Base-by-base conservation (phyloP, 1,284 basidiomycete genomes). In the Cutaneotrichosporon sp. region DNA sequence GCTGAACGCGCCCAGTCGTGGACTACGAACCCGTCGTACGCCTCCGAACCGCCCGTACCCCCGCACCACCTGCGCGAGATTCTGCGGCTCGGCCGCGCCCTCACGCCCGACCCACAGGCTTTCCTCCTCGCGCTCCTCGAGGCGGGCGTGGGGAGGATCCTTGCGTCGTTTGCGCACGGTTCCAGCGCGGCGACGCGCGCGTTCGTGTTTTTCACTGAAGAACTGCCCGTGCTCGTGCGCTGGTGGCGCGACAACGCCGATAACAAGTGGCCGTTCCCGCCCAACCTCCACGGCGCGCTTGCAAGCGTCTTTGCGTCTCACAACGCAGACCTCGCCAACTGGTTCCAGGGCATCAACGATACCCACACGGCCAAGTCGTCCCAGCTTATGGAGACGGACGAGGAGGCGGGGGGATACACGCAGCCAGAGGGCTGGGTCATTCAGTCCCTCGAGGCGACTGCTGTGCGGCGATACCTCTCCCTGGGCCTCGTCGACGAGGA, bases 341-440 rank as follows among this genome's bases (percentile, higher is more conserved):
- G 46, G 46, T 55, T 45, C 39, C 38, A 51, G 49, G 36, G 44
- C 2, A 45, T 59, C 13, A 55, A 37, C 33, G 21, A 48, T 7
- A 37, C 51, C 2, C 56, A 60, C 52, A 49, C 59, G 15, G 36
- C 59, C 8, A 52, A 54, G 41, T 56, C 56, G 7, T 46, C 59
- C 4, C 55, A 54, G 35, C 35, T 38, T 10, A 41, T 46, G 12
- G 69, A 69, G 40, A 23, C 51, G 1, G 65, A 68, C 7, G 69
- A 70, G 4, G 67, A 70, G 14, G 56, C 61, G 1, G 65, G 64
- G 17, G 51, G 57, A 2, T 69, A 66, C 49, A 46, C 53, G 7
- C 56, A 59, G 20, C 64, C 67, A 0, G 69, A 69, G 7, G 69
- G 69, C 34, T 73, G 71, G 71, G 63, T 53, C 10, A 21, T 64